Conservation (phyloP, 2,329 filamentous ascomycete species). For the Xylaria sp. region DNA sequence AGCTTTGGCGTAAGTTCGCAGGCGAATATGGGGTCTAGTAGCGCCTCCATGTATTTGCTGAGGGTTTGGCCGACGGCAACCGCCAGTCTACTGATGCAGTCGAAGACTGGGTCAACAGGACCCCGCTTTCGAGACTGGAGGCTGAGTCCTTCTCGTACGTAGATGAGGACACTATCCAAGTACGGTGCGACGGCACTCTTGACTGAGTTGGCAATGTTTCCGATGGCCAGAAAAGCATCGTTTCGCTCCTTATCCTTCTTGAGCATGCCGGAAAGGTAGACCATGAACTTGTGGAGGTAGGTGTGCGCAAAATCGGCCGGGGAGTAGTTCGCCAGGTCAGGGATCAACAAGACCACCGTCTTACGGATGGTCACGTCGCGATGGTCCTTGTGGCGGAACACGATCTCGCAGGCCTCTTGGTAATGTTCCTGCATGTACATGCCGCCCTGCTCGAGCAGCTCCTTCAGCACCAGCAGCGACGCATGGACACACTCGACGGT, state of each 20-base stretch:
- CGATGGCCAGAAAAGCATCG: slow-evolving; percentile 92
- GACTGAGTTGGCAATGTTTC: slow-evolving; percentile 93
- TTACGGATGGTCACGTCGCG: slow-evolving; percentile 84
- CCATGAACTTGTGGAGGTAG: slow-evolving; percentile 95
- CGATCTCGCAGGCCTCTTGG: slow-evolving; percentile 87
- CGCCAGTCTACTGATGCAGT: slow-evolving; percentile 95
- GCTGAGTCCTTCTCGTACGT: slow-evolving; percentile 88
- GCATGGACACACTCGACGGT: slow-evolving; percentile 90
- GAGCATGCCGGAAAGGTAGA: slow-evolving; percentile 89
- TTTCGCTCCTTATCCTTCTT: slow-evolving; percentile 95
- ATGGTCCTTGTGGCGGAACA: slow-evolving; percentile 90
- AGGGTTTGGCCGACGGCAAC: slow-evolving; percentile 94
- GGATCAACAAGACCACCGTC: slow-evolving; percentile 89
- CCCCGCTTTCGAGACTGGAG: slow-evolving; percentile 71
- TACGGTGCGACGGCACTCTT: slow-evolving; percentile 95
- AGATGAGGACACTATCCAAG: slow-evolving; percentile 88
- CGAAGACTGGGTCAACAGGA: slow-evolving; percentile 81
- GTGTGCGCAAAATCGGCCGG: slow-evolving; percentile 85
- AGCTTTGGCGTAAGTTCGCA: slow-evolving; percentile 93
- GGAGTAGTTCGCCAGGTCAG: slow-evolving; percentile 88
- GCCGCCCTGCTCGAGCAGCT: slow-evolving; percentile 88
- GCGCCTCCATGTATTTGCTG: slow-evolving; percentile 96
- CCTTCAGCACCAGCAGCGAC: slow-evolving; percentile 89
- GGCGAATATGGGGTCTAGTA: slow-evolving; percentile 94
- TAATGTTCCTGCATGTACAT: slow-evolving; percentile 99